Evolutionary conservation across 2,329 filamentous ascomycete genomes (phyloP).

Genomic region (Hansfordia pulvinata): DNA sequence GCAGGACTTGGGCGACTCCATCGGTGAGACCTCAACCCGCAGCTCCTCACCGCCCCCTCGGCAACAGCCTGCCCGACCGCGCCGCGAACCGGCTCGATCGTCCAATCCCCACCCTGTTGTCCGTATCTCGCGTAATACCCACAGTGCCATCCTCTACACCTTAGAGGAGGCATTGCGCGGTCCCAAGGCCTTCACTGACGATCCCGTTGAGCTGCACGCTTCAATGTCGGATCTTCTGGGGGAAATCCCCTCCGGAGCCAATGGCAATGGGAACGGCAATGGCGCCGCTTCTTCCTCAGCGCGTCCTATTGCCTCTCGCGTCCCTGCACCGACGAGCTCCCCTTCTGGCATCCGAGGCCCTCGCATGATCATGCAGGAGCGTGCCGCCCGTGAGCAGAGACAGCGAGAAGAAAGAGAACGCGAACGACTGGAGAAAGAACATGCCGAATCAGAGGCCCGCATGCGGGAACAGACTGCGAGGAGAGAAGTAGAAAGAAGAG

Average conservation of each 20-base stretch:
- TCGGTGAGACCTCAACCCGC: constrained; percentile 20
- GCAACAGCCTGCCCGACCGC: constrained; percentile 10
- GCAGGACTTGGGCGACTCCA: constrained; percentile 31
- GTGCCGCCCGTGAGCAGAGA: constrained; percentile 62
- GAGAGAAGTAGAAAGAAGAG: no score
- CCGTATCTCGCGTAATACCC: constrained; percentile 70
- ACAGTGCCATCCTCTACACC: constrained; percentile 81
- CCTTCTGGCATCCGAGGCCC: constrained; percentile 66
- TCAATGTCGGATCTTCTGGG: constrained; percentile 72
- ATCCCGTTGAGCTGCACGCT: constrained; percentile 77
- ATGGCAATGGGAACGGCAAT: constrained; percentile 41
- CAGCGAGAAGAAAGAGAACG: constrained; percentile 50
- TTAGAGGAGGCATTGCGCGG: constrained; percentile 82
- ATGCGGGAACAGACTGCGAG: constrained; percentile 40
- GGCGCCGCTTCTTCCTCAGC: constrained; percentile 33
- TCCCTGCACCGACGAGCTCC: no score
- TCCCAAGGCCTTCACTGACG: constrained; percentile 71
- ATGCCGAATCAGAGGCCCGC: constrained; percentile 42
- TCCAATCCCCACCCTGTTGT: constrained; percentile 30
- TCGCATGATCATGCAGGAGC: constrained; percentile 82
- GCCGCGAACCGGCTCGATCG: no score
- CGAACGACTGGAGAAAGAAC: constrained; percentile 39
- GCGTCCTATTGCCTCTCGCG: constrained; percentile 32
- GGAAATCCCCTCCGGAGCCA: constrained; percentile 43
- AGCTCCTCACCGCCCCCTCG: constrained; percentile 15